Percentiles rank a stretch among this genome's conserved stretches.
These are phyloP conservation scores for Umbelopsis sp. DNA, from an alignment of 192 early-diverging fungal species.

Conservation along the genomic window DNA sequence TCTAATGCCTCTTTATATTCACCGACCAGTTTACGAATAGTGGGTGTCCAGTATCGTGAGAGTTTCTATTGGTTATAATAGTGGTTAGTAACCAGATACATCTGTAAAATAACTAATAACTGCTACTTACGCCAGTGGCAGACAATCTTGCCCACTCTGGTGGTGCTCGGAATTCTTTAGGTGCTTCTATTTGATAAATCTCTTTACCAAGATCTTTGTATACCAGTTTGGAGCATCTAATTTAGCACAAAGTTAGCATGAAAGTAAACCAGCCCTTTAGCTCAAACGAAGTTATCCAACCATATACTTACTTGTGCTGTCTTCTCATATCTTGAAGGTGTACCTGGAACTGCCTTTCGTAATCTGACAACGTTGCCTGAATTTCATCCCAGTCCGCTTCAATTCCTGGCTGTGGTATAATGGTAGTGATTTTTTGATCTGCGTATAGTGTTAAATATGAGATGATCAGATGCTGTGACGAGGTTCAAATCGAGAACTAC, in stretches of 20 bases:
- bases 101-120: background rate
- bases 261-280: background rate
- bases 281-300: background rate
- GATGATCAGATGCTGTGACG: background rate
- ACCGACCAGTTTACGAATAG: constrained; percentile 64
- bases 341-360: constrained; percentile 68
- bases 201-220: constrained; percentile 97
- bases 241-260: background rate
- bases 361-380: constrained; percentile 48
- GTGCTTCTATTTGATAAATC: constrained; percentile 91
- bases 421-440: constrained; percentile 44
- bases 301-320: constrained; percentile 52
- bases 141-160: constrained; percentile 75
- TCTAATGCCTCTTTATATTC: constrained; percentile 82
- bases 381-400: constrained; percentile 83
- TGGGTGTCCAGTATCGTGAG: constrained; percentile 82
- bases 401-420: constrained; percentile 70
- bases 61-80: constrained; percentile 50
- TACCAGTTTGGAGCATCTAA: constrained; percentile 59
- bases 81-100: background rate
- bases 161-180: constrained; percentile 75
- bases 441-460: background rate
- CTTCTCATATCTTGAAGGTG: constrained; percentile 68
- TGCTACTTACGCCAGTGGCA: constrained; percentile 66
- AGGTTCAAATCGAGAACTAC: background rate